Evolutionary conservation across 805 yeast species (phyloP).

Genomic region (Wickerhamomyces ciferrii): DNA sequence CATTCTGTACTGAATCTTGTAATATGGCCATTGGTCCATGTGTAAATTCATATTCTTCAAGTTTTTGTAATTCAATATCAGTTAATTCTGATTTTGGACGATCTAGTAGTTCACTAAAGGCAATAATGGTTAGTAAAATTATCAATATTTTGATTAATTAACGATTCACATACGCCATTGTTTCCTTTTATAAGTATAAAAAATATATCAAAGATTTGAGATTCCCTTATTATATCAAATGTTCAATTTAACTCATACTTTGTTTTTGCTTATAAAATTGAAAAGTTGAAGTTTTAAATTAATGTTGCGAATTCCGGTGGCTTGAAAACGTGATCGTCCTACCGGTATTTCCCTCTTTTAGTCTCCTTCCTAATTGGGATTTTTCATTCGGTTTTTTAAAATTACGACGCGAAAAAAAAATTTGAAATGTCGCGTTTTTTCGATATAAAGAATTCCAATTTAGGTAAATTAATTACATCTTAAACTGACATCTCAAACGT

Average conservation of each 20-base stretch:
- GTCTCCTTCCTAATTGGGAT: neutral
- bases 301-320: neutral
- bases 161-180: conserved; percentile 4
- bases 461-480: neutral
- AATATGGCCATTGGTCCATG: conserved; percentile 90
- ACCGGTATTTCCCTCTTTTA: neutral
- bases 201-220: neutral
- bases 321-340: neutral
- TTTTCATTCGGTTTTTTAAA: neutral
- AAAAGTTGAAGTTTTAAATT: neutral
- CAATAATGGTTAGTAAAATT: neutral
- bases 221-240: too few relatives aligned
- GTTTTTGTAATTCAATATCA: conserved; percentile 68
- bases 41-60: conserved; percentile 85
- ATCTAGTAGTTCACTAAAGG: conserved; percentile 54
- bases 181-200: neutral
- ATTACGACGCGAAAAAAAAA: neutral
- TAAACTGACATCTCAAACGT: neutral
- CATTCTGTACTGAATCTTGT: conserved; percentile 73
- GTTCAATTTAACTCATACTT: too few relatives aligned
- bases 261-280: neutral
- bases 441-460: neutral
- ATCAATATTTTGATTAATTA: neutral
- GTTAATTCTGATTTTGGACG: conserved; percentile 77
- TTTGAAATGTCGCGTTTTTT: neutral